These are phyloP conservation scores for Podospora appendiculata DNA, from an alignment of 495 filamentous ascomycete species.

Conservation along the genomic window DNA sequence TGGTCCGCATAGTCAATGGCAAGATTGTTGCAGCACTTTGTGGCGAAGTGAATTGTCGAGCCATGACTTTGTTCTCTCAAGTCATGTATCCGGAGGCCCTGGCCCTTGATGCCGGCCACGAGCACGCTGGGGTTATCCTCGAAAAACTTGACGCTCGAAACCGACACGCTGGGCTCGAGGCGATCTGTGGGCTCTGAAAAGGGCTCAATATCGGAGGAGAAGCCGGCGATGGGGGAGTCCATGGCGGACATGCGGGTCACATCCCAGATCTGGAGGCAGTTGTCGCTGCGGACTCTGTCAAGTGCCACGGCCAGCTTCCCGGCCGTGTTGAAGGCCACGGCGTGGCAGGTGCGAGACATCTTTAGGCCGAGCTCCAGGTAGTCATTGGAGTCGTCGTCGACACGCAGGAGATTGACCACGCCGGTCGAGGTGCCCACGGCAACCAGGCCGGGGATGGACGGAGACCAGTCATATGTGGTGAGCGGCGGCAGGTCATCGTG, in stretches of 20 bases:
- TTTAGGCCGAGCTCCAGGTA: slow-evolving; percentile 71
- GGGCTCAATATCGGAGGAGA: slow-evolving; percentile 26
- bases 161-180: slow-evolving; percentile 74
- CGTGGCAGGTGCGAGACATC: slow-evolving; percentile 82
- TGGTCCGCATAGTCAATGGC: slow-evolving; percentile 84
- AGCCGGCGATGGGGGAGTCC: slow-evolving; percentile 27
- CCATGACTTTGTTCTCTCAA: slow-evolving; percentile 45
- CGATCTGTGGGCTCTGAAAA: slow-evolving; percentile 57
- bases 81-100: slow-evolving; percentile 84
- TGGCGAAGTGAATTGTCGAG: slow-evolving; percentile 54
- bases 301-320: slow-evolving; percentile 79
- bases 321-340: slow-evolving; percentile 76
- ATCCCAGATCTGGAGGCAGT: slow-evolving; percentile 92
- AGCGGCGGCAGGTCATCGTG: slow-evolving; percentile 77
- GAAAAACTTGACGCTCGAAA: slow-evolving; percentile 90
- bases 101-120: slow-evolving; percentile 75
- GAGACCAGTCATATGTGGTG: slow-evolving; percentile 94
- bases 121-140: slow-evolving; percentile 74
- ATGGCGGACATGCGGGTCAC: slow-evolving; percentile 55
- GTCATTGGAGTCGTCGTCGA: slow-evolving; percentile 58
- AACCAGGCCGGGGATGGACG: slow-evolving; percentile 57
- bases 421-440: slow-evolving; percentile 81
- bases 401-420: slow-evolving; percentile 70
- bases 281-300: slow-evolving; percentile 86
- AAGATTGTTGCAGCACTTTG: slow-evolving; percentile 81